Evolutionary conservation across 768 basidiomycete genomes (phyloP).

Genomic region (Suillus discolor): DNA sequence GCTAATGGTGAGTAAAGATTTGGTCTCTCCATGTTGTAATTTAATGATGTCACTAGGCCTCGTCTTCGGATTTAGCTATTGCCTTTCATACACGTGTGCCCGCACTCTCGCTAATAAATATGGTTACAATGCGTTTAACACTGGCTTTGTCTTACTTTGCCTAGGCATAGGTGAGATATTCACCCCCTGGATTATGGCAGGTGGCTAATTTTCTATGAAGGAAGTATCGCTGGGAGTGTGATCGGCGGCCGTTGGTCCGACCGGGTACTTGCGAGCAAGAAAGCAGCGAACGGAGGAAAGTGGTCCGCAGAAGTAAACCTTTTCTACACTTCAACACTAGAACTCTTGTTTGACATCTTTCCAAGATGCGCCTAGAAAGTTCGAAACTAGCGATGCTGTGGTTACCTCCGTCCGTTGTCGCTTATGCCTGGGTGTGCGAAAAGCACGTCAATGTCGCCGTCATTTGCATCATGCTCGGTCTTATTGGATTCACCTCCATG

Average conservation of each 20-base stretch:
- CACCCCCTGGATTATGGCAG: not conserved
- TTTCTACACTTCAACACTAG: not conserved
- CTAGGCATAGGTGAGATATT: slow-evolving; percentile 61
- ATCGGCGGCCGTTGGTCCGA: slow-evolving; percentile 64
- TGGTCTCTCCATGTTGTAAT: not conserved
- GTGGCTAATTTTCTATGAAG: slow-evolving; percentile 23
- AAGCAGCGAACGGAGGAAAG: slow-evolving; percentile 45
- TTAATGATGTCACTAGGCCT: slow-evolving; percentile 48
- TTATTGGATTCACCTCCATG: slow-evolving; percentile 76
- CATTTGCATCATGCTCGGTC: slow-evolving; percentile 71
- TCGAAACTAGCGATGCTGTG: slow-evolving; percentile 55
- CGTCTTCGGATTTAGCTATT: slow-evolving; percentile 70
- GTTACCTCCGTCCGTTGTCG: slow-evolving; percentile 60
- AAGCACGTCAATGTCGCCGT: slow-evolving; percentile 64
- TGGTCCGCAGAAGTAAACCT: slow-evolving; percentile 63
- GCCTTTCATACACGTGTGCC: slow-evolving; percentile 73
- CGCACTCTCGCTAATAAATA: slow-evolving; percentile 68
- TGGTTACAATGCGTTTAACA: slow-evolving; percentile 63
- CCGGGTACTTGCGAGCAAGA: slow-evolving; percentile 42
- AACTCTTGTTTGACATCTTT: not conserved
- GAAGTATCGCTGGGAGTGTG: slow-evolving; percentile 54
- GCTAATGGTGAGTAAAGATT: slow-evolving; percentile 21
- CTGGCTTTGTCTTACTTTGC: slow-evolving; percentile 76
- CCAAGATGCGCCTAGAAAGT: slow-evolving; percentile 73
- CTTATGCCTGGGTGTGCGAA: slow-evolving; percentile 76